A percentile compares a stretch with the other conserved stretches of the same genome.
Evolutionary conservation across 495 filamentous ascomycete species (phyloP).

Genomic region (Neurospora tetraspora): DNA sequence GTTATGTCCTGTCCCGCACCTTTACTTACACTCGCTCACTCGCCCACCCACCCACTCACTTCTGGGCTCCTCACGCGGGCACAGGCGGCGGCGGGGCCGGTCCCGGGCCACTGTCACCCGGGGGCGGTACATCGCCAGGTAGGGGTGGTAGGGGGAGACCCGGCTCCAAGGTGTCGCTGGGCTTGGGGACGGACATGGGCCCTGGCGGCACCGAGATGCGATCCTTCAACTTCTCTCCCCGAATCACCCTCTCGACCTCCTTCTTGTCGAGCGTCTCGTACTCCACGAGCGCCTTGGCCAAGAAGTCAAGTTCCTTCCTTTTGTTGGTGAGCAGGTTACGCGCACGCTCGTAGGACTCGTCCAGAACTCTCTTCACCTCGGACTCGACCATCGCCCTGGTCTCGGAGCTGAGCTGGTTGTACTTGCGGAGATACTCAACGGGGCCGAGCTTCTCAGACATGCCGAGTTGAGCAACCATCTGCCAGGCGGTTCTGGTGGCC

Average conservation of each 20-base stretch:
- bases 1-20: neutral
- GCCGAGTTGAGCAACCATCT: conserved; percentile 75
- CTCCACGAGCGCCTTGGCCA: conserved; percentile 83
- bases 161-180: conserved; percentile 14
- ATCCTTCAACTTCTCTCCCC: conserved; percentile 66
- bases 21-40: neutral
- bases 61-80: neutral
- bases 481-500: conserved; percentile 71
- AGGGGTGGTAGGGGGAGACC: conserved; percentile 14
- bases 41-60: neutral
- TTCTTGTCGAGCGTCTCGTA: conserved; percentile 84
- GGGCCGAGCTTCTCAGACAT: conserved; percentile 87
- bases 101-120: conserved; percentile 1
- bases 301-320: conserved; percentile 70
- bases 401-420: conserved; percentile 69
- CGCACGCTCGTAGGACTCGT: conserved; percentile 70
- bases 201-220: conserved; percentile 38
- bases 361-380: conserved; percentile 76
- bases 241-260: conserved; percentile 81
- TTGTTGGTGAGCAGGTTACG: conserved; percentile 57
- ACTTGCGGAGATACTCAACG: conserved; percentile 71
- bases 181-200: conserved; percentile 36
- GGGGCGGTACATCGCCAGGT: neutral
- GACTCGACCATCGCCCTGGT: conserved; percentile 76
- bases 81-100: conserved; percentile 13